These are phyloP conservation scores for Metarhizium rileyi DNA, from an alignment of 2,329 filamentous ascomycete species.

Conservation along the genomic window DNA sequence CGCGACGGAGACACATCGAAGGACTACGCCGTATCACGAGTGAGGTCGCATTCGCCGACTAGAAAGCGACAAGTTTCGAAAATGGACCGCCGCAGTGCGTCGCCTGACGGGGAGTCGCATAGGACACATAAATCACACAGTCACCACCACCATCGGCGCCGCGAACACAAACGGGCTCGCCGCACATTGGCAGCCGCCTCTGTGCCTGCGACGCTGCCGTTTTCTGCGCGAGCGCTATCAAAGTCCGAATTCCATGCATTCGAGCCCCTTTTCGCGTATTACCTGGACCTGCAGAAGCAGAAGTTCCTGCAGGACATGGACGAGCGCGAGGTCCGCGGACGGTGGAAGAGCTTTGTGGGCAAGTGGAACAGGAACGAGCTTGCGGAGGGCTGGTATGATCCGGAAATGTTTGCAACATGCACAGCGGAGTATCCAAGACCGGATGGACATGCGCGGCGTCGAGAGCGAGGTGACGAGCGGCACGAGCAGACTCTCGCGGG, in stretches of 20 bases:
- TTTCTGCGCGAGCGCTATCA: constrained; percentile 52
- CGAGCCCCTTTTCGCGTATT: constrained; percentile 67
- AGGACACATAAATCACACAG: constrained; percentile 17
- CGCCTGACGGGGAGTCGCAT: constrained; percentile 8
- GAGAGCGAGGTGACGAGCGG: constrained; percentile 9
- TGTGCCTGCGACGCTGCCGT: constrained; percentile 42
- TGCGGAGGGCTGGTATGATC: constrained; percentile 89
- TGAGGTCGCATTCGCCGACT: neutral
- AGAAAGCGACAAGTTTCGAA: neutral
- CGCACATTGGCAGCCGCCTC: neutral
- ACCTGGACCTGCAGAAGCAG: constrained; percentile 81
- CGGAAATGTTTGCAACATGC: constrained; percentile 48
- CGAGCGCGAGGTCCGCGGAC: constrained; percentile 65
- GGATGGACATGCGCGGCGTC: constrained; percentile 4
- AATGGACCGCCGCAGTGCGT: constrained; percentile 2
- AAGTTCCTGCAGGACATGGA: constrained; percentile 58
- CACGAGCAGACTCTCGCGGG: neutral
- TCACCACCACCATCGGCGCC: constrained; percentile 9
- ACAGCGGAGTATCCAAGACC: constrained; percentile 17
- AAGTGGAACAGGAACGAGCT: constrained; percentile 91
- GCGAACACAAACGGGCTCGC: neutral
- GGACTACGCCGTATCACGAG: neutral
- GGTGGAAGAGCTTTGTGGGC: constrained; percentile 87
- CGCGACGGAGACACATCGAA: neutral
- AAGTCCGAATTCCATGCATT: constrained; percentile 60